phyloP scores from a whole-genome alignment of 768 basidiomycete species.

The Gloeophyllum trabeum region DNA sequence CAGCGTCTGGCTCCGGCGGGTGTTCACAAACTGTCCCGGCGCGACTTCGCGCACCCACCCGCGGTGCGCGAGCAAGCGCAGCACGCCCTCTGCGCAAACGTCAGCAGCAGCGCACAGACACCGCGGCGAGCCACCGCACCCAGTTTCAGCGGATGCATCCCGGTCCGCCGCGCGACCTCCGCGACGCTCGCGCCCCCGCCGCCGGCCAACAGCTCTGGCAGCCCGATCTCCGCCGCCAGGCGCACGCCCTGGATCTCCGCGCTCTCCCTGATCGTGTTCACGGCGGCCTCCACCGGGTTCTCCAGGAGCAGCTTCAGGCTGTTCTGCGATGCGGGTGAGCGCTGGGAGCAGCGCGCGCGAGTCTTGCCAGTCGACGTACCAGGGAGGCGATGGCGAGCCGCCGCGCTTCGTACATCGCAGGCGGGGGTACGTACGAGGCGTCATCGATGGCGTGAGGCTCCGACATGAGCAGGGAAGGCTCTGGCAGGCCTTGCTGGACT shows the following conservation, averaged over 20 bases:
- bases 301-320: slow-evolving; percentile 24
- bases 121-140: slow-evolving; percentile 14
- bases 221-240: slow-evolving; percentile 22
- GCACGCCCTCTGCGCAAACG: slow-evolving; percentile 18
- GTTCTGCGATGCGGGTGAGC: slow-evolving; percentile 14
- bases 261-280: slow-evolving; percentile 22
- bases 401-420: slow-evolving; percentile 25
- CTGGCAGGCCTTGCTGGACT: slow-evolving; percentile 20
- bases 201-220: slow-evolving; percentile 19
- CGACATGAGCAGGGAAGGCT: slow-evolving; percentile 24
- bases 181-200: slow-evolving; percentile 21
- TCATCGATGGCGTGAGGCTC: slow-evolving; percentile 16
- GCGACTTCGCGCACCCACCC: slow-evolving; percentile 26
- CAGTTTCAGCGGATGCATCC: slow-evolving; percentile 22
- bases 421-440: slow-evolving; percentile 22
- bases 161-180: slow-evolving; percentile 22
- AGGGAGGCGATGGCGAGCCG: slow-evolving; percentile 22
- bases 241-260: slow-evolving; percentile 22
- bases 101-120: not conserved
- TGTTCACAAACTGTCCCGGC: slow-evolving; percentile 25
- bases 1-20: slow-evolving; percentile 20
- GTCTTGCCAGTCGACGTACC: slow-evolving; percentile 10
- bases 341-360: not conserved
- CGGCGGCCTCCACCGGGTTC: slow-evolving; percentile 24
- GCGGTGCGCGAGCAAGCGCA: slow-evolving; percentile 23